These are phyloP conservation scores for Solanum pennellii DNA, from an alignment of 257 asterid species.

Conservation along the genomic window DNA sequence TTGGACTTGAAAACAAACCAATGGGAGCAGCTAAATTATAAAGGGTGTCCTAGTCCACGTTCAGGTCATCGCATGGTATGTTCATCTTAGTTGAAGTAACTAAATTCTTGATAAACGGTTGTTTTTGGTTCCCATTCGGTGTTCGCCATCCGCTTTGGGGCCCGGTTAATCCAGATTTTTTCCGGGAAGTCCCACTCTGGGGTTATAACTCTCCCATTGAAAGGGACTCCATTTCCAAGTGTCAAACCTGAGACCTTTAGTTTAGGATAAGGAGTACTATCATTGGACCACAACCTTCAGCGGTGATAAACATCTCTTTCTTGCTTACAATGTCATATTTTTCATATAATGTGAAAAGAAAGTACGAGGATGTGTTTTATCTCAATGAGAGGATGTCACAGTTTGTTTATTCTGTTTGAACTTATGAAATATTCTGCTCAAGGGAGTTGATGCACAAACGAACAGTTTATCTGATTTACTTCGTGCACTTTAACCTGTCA, in stretches of 20 bases:
- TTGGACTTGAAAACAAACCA: conserved; percentile 94
- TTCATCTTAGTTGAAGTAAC: not conserved
- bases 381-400: not conserved
- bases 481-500: not conserved
- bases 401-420: not conserved
- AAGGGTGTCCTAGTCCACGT: conserved; percentile 98
- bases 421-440: not conserved
- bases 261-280: not conserved
- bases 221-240: not conserved
- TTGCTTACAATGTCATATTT: not conserved
- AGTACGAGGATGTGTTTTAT: not conserved
- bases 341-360: not conserved
- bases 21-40: conserved; percentile 96
- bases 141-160: not conserved
- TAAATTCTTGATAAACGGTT: not conserved
- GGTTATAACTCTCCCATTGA: not conserved
- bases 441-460: not conserved
- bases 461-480: not conserved
- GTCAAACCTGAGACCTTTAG: not conserved
- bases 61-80: conserved; percentile 96
- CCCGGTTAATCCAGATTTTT: not conserved
- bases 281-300: not conserved
- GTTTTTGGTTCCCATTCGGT: not conserved
- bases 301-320: not conserved
- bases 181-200: not conserved